Base-by-base conservation (phyloP, 306 rosid genomes). In the Cucumis melo region DNA sequence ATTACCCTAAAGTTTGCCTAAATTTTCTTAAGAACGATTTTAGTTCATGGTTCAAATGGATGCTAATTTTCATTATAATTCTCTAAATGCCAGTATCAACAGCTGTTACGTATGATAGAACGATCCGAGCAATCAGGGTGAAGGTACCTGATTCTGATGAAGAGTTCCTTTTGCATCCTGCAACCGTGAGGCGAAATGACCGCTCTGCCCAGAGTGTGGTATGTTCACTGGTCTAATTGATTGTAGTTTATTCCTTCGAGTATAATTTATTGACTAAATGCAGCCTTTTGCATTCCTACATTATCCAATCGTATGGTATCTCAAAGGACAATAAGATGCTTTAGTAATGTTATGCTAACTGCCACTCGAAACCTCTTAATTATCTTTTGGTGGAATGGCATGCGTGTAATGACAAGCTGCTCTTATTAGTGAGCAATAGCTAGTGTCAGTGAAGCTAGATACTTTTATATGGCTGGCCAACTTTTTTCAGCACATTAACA, bases 181-280 rank as follows among this genome's bases (percentile, higher is more conserved):
- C 98, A 14, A 94, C 92, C 51, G 98, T 92, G 80, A 88, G 99
- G 83, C 89, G 97, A 78, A 94, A 94, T 74, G 99, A 94, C 82
- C 96, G 93, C 65, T 95, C 99, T 68, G 99, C 98, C 66, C 96
- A 92, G 78, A 95, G 99, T 81, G 97, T 95, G 98, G 97, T 94
- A 92, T 77, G 92, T 29, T 23, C 53, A 61, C 56, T 65, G 73
- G 77, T 72, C 60, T 73, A 51, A 50, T 21, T 12, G n/a, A 64
- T 79, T 55, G 27, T 57, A 38, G 48, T 41, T 74, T 80, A 70
- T 13, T 64, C 23, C 58, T 66, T 54, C 16, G 27, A 63, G 32
- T 32, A 32, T 32, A 32, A 32, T 32, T 32, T 38, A 50, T 76
- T 23, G 4, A 27, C 32, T 16, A 76, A 24, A 24, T n/a, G 41